Conservation (phyloP, 371 early-diverging fungal species). For the Mucor racemosus region DNA sequence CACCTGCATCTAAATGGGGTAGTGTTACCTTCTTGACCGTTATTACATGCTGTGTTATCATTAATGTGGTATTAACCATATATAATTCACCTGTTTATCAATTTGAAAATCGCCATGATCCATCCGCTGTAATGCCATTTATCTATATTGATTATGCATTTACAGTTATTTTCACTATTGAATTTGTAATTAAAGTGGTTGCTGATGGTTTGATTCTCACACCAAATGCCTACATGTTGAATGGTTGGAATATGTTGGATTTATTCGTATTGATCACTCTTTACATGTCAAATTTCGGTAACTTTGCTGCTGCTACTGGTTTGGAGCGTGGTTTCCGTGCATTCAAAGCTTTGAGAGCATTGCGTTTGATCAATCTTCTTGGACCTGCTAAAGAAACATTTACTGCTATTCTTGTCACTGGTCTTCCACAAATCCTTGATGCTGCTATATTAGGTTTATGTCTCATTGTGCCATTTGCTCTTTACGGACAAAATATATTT, state of each 20-base stretch:
- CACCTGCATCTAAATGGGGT: constrained; percentile 39
- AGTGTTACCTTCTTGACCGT: constrained; percentile 52
- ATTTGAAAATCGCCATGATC: constrained; percentile 44
- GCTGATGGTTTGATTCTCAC: constrained; percentile 73
- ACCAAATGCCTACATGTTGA: constrained; percentile 67
- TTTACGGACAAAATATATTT: constrained; percentile 71
- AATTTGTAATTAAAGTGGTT: constrained; percentile 65
- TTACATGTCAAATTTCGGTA: constrained; percentile 59
- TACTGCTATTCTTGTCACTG: constrained; percentile 60
- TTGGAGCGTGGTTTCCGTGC: constrained; percentile 65
- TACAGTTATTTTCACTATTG: constrained; percentile 61
- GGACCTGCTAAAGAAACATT: constrained; percentile 64
- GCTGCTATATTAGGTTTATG: constrained; percentile 59
- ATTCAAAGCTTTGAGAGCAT: constrained; percentile 66
- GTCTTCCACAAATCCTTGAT: constrained; percentile 66
- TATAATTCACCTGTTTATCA: constrained; percentile 66
- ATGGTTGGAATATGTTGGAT: constrained; percentile 72
- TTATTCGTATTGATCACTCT: constrained; percentile 66
- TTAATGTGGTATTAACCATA: constrained; percentile 57
- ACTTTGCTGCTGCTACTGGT: constrained; percentile 51
- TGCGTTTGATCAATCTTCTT: constrained; percentile 67
- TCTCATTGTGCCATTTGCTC: constrained; percentile 70
- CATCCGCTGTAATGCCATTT: constrained; percentile 18
- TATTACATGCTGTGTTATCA: constrained; percentile 53
- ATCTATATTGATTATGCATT: constrained; percentile 55